Conservation (phyloP, 1,284 basidiomycete species). For the Phylloporus gajari region DNA sequence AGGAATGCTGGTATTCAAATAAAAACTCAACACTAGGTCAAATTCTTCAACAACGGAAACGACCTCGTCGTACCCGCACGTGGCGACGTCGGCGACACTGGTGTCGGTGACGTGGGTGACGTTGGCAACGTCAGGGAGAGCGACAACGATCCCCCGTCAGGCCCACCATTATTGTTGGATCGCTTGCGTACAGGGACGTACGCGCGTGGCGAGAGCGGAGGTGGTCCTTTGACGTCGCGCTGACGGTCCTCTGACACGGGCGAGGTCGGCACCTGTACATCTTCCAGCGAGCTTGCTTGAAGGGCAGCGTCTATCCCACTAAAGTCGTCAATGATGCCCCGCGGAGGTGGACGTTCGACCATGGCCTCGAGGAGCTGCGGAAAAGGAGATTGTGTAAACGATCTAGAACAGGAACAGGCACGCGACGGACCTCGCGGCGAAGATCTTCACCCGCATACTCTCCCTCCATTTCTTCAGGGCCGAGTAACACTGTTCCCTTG, state of each 20-base stretch:
- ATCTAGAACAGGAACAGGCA: not conserved
- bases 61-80: slow-evolving; percentile 11
- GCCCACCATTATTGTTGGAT: slow-evolving; percentile 10
- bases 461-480: slow-evolving; percentile 86
- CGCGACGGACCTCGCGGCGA: slow-evolving; percentile 74
- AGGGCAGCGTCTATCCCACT: slow-evolving; percentile 53
- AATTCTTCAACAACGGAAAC: slow-evolving; percentile 21
- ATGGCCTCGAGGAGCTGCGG: slow-evolving; percentile 64
- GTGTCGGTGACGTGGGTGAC: slow-evolving; percentile 13
- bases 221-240: slow-evolving; percentile 15
- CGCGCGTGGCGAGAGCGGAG: slow-evolving; percentile 59
- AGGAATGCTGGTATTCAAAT: not conserved
- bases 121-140: slow-evolving; percentile 1
- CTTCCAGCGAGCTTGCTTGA: slow-evolving; percentile 25
- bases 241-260: not conserved
- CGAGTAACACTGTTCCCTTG: slow-evolving; percentile 82
- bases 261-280: slow-evolving; percentile 25
- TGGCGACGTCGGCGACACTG: slow-evolving; percentile 29
- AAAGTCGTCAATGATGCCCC: slow-evolving; percentile 64
- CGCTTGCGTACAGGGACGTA: slow-evolving; percentile 66
- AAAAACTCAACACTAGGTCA: not conserved
- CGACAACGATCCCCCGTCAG: slow-evolving; percentile 6
- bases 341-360: slow-evolving; percentile 64
- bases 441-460: slow-evolving; percentile 87
- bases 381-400: slow-evolving; percentile 37